Percentiles rank a stretch among this genome's conserved stretches.
Conservation (phyloP, 108 stramenopile species). For the Fragilariopsis cylindrus region DNA sequence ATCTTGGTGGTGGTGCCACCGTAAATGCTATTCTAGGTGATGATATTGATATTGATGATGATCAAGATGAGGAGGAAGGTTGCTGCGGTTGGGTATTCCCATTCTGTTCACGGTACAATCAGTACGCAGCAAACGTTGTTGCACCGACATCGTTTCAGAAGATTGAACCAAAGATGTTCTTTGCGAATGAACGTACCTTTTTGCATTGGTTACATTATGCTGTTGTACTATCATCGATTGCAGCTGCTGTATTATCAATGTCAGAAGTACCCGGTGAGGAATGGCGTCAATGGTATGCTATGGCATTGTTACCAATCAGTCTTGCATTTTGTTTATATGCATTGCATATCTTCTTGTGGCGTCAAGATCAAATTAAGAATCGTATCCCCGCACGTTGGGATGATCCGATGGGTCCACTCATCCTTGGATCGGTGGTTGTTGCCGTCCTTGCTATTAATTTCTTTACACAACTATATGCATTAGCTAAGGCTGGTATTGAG, state of each 20-base stretch:
- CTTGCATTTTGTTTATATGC: conserved; percentile 86
- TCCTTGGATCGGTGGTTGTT: conserved; percentile 68
- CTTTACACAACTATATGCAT: conserved; percentile 53
- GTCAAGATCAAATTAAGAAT: conserved; percentile 80
- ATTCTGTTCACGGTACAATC: conserved; percentile 74
- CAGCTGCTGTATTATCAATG: conserved; percentile 83
- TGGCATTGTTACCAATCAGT: conserved; percentile 75
- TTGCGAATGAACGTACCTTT: conserved; percentile 98
- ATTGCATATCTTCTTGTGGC: conserved; percentile 79
- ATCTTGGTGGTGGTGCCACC: conserved; percentile 26
- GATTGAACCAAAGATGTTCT: conserved; percentile 97
- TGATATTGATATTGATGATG: conserved; percentile 46
- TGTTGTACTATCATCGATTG: conserved; percentile 81
- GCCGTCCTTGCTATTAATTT: conserved; percentile 75
- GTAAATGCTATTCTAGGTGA: conserved; percentile 8
- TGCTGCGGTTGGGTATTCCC: conserved; percentile 71
- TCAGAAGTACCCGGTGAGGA: conserved; percentile 52
- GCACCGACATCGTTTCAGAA: conserved; percentile 92
- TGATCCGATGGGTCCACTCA: conserved; percentile 84
- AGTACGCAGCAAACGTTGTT: conserved; percentile 45
- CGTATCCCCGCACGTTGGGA: conserved; percentile 90
- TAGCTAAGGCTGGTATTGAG: conserved; percentile 24
- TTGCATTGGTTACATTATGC: conserved; percentile 92
- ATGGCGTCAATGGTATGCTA: conserved; percentile 82
- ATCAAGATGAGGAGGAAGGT: conserved; percentile 45